These are phyloP conservation scores for Nosema granulosis DNA, from an alignment of 371 early-diverging fungal species.

Conservation along the genomic window DNA sequence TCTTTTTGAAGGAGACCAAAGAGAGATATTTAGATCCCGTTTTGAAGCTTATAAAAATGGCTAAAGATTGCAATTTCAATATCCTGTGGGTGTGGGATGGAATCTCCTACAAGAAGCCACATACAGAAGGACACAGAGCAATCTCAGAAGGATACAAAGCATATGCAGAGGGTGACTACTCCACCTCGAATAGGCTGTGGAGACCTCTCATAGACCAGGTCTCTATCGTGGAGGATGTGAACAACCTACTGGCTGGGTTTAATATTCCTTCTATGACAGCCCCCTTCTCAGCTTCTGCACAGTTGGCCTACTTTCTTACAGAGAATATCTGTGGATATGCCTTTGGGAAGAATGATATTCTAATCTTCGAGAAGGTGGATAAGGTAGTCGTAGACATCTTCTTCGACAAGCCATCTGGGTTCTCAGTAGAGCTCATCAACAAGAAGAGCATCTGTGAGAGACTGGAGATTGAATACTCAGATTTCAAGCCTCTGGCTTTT, in stretches of 20 bases:
- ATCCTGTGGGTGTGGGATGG: constrained; percentile 67
- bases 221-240: constrained; percentile 37
- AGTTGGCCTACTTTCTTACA: constrained; percentile 61
- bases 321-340: constrained; percentile 48
- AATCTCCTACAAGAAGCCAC: constrained; percentile 28
- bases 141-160: constrained; percentile 2
- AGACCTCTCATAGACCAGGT: constrained; percentile 36
- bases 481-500: constrained; percentile 33
- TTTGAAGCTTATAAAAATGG: constrained; percentile 20
- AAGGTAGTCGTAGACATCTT: constrained; percentile 52
- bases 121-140: not conserved
- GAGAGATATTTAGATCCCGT: constrained; percentile 27
- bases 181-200: constrained; percentile 34
- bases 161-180: constrained; percentile 14
- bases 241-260: constrained; percentile 31
- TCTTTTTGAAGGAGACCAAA: constrained; percentile 25
- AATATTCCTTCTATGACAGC: constrained; percentile 55
- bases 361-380: constrained; percentile 52
- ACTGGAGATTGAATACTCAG: constrained; percentile 1
- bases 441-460: constrained; percentile 17
- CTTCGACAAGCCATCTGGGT: not conserved
- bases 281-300: constrained; percentile 64
- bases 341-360: constrained; percentile 60
- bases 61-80: constrained; percentile 21
- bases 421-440: constrained; percentile 15